Conservation (phyloP, 2,329 filamentous ascomycete genomes). For the Fusarium sp. region DNA sequence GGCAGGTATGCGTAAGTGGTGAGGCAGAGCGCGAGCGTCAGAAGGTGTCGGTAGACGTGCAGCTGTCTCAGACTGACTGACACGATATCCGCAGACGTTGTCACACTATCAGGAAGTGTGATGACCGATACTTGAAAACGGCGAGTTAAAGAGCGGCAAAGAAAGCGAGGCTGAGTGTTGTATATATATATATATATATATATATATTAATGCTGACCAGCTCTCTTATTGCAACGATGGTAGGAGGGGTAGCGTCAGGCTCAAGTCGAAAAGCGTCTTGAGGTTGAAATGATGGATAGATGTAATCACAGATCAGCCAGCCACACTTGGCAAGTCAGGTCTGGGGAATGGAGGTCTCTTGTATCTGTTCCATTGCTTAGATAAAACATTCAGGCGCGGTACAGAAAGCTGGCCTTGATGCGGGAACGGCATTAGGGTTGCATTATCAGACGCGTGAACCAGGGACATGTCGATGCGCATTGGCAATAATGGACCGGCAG, state of each 20-base stretch:
- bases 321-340: constrained; percentile 14
- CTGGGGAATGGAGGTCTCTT: constrained; percentile 33
- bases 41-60: constrained; percentile 13
- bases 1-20: constrained; percentile 30
- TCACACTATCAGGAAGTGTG: constrained; percentile 30
- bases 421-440: constrained; percentile 32
- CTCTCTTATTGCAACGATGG: constrained; percentile 7
- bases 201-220: constrained; percentile 16
- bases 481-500: constrained; percentile 24
- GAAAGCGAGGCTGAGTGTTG: neutral
- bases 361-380: constrained; percentile 22
- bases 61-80: constrained; percentile 35
- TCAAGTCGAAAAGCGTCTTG: constrained; percentile 18
- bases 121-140: constrained; percentile 11
- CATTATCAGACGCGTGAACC: constrained; percentile 34
- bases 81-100: constrained; percentile 37
- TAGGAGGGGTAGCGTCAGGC: constrained; percentile 8
- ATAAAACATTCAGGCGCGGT: constrained; percentile 11
- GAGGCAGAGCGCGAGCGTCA: constrained; percentile 30
- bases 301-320: constrained; percentile 22
- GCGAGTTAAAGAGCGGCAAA: constrained; percentile 8
- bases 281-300: constrained; percentile 6
- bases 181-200: constrained; percentile 21
- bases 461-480: constrained; percentile 32
- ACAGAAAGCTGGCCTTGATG: constrained; percentile 19